Conservation (phyloP, 2,329 filamentous ascomycete genomes). For the Colletotrichum tamarilloi region DNA sequence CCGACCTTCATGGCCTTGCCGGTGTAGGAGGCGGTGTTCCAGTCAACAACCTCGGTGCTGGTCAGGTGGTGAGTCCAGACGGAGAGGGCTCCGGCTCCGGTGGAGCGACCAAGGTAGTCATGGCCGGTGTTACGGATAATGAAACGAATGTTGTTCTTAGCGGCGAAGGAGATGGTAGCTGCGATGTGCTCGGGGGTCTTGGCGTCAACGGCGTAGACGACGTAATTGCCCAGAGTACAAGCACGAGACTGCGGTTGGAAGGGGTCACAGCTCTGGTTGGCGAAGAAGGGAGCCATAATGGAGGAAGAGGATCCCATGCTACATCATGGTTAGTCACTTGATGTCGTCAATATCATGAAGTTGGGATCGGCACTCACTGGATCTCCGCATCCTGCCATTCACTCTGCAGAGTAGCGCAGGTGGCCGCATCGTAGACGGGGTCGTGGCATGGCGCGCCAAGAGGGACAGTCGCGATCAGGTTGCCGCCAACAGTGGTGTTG, state of each 20-base stretch:
- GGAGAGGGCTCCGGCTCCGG: slow-evolving; percentile 59
- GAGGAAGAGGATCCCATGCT: slow-evolving; percentile 52
- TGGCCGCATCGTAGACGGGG: slow-evolving; percentile 54
- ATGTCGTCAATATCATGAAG: neutral
- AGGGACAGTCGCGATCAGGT: slow-evolving; percentile 59
- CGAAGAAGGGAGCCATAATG: slow-evolving; percentile 51
- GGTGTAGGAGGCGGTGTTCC: slow-evolving; percentile 42
- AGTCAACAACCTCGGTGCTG: slow-evolving; percentile 41
- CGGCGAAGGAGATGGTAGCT: slow-evolving; percentile 45
- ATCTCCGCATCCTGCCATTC: slow-evolving; percentile 57
- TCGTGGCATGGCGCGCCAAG: slow-evolving; percentile 58
- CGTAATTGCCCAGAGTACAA: slow-evolving; percentile 58
- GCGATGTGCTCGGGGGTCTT: slow-evolving; percentile 44
- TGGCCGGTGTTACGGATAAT: slow-evolving; percentile 65
- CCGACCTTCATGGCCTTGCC: slow-evolving; percentile 53
- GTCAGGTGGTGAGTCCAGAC: slow-evolving; percentile 62
- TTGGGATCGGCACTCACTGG: slow-evolving; percentile 48
- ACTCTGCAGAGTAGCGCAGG: slow-evolving; percentile 54
- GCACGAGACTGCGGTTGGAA: slow-evolving; percentile 50
- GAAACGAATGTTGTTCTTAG: slow-evolving; percentile 57
- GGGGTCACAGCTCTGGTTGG: slow-evolving; percentile 54
- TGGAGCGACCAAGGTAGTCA: slow-evolving; percentile 63
- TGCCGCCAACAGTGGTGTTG: slow-evolving; percentile 60
- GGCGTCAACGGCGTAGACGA: slow-evolving; percentile 52
- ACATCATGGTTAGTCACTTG: neutral